phyloP scores from a whole-genome alignment of 257 asterid genomes.

The Nicotiana tomentosiformis region DNA sequence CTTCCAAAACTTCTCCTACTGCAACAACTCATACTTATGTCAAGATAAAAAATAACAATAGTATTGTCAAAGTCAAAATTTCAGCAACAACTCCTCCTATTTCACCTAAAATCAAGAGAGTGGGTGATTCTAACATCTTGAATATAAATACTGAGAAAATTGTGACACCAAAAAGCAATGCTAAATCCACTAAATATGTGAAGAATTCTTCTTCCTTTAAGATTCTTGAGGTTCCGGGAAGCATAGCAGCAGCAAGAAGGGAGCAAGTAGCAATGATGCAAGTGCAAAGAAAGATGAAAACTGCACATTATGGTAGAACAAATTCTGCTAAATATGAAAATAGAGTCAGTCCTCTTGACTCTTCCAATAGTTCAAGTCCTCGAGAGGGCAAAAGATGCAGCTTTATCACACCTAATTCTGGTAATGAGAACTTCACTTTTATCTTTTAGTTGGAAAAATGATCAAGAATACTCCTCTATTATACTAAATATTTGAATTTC shows the following conservation, averaged over 20 bases:
- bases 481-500: no score
- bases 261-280: constrained; percentile 65
- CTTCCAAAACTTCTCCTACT: constrained; percentile 4
- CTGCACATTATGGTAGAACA: constrained; percentile 75
- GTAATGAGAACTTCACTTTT: not conserved
- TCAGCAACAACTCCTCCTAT: constrained; percentile 21
- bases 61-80: not conserved
- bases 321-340: constrained; percentile 32
- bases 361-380: not conserved
- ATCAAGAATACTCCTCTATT: no score
- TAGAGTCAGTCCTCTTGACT: constrained; percentile 1
- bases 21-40: not conserved
- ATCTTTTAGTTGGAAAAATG: no score
- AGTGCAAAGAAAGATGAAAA: constrained; percentile 60
- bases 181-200: not conserved
- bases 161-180: constrained; percentile 18
- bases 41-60: not conserved
- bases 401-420: constrained; percentile 73
- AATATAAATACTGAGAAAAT: constrained; percentile 21
- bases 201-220: constrained; percentile 35
- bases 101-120: constrained; percentile 35
- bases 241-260: constrained; percentile 75
- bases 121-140: constrained; percentile 14
- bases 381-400: constrained; percentile 50
- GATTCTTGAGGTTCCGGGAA: constrained; percentile 50